phyloP scores from a whole-genome alignment of 805 yeast genomes.

The Grigorovia jiainica region DNA sequence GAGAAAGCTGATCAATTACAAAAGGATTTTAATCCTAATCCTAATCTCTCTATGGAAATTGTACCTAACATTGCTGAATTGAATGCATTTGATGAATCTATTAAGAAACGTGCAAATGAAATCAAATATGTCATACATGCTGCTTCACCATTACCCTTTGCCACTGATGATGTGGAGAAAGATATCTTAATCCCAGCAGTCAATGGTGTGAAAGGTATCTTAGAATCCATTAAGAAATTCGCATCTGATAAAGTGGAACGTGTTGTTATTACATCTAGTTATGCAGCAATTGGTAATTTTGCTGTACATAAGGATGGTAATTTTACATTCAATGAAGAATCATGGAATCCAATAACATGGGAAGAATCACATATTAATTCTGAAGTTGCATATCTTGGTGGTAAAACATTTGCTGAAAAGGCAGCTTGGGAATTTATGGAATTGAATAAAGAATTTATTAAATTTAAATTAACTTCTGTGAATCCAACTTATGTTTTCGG shows the following conservation, averaged over 20 bases:
- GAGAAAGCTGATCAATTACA: slow-evolving; percentile 34
- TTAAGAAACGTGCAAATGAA: slow-evolving; percentile 37
- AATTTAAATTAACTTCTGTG: slow-evolving; percentile 34
- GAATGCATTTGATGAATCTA: slow-evolving; percentile 40
- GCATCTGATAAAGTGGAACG: slow-evolving; percentile 35
- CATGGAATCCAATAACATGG: slow-evolving; percentile 31
- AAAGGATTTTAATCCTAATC: slow-evolving; percentile 22
- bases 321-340: slow-evolving; percentile 19
- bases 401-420: slow-evolving; percentile 46
- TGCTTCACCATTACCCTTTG: slow-evolving; percentile 49
- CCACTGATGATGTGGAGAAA: slow-evolving; percentile 35
- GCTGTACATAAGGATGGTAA: slow-evolving; percentile 4
- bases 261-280: slow-evolving; percentile 47
- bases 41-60: slow-evolving; percentile 24
- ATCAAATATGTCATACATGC: slow-evolving; percentile 48
- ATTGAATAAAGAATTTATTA: slow-evolving; percentile 29
- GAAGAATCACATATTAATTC: slow-evolving; percentile 17
- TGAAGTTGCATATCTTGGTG: slow-evolving; percentile 29
- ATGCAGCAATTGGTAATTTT: slow-evolving; percentile 38
- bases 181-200: slow-evolving; percentile 49
- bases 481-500: slow-evolving; percentile 42
- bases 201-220: slow-evolving; percentile 43
- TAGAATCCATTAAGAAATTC: slow-evolving; percentile 37
- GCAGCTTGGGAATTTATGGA: slow-evolving; percentile 48
- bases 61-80: slow-evolving; percentile 28